Percentiles rank a stretch among this genome's conserved stretches.
phyloP scores from a whole-genome alignment of 2,329 filamentous ascomycete species.

The Fusarium ambrosium region DNA sequence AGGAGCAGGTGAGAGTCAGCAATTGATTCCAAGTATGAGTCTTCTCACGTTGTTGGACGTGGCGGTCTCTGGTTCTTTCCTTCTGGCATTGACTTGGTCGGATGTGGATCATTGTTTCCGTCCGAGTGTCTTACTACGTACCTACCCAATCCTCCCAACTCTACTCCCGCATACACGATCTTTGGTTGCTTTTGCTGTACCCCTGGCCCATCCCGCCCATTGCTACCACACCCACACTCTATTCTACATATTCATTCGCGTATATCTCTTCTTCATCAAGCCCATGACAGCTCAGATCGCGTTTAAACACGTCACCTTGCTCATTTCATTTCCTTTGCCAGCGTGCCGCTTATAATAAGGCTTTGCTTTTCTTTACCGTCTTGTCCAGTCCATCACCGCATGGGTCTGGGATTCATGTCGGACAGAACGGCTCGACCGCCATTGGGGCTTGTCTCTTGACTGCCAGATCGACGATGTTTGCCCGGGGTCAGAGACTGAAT shows the following conservation, averaged over 20 bases:
- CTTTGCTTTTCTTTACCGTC: constrained; percentile 4
- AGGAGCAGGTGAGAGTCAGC: constrained; percentile 8
- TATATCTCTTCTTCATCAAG: constrained; percentile 15
- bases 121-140: background rate
- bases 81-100: constrained; percentile 1
- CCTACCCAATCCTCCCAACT: constrained; percentile 2
- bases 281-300: constrained; percentile 21
- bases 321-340: constrained; percentile 20
- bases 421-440: constrained; percentile 3
- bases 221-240: constrained; percentile 40
- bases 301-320: constrained; percentile 35
- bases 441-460: constrained; percentile 23
- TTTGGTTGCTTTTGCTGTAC: constrained; percentile 43
- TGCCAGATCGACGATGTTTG: constrained; percentile 17
- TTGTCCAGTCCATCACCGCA: constrained; percentile 5
- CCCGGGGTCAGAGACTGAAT: constrained; percentile 7
- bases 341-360: background rate
- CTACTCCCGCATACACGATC: constrained; percentile 44
- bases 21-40: constrained; percentile 18
- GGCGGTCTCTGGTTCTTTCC: constrained; percentile 4
- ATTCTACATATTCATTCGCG: constrained; percentile 5
- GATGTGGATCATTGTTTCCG: constrained; percentile 34
- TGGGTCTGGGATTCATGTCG: constrained; percentile 10
- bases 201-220: constrained; percentile 37
- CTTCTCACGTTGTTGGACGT: constrained; percentile 20